These are phyloP conservation scores for Neofusicoccum umdonicola DNA, from an alignment of 2,329 filamentous ascomycete genomes.

Conservation along the genomic window DNA sequence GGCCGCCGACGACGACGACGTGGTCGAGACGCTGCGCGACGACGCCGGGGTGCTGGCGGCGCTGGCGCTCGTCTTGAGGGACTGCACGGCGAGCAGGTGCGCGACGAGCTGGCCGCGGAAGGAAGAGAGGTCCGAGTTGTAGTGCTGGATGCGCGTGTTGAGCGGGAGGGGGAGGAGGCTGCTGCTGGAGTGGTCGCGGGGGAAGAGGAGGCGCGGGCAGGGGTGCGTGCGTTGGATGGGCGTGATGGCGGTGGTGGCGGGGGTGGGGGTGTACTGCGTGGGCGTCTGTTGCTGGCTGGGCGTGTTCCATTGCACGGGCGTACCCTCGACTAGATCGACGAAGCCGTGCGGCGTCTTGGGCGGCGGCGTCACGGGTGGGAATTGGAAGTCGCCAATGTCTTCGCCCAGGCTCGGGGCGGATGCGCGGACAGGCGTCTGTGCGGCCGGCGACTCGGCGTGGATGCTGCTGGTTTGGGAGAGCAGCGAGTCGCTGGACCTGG, in stretches of 20 bases:
- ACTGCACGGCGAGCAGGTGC: constrained; percentile 29
- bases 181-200: constrained; percentile 12
- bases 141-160: constrained; percentile 18
- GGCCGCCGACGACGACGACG: neutral
- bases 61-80: constrained; percentile 21
- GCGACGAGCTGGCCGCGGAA: constrained; percentile 29
- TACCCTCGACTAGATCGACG: constrained; percentile 10
- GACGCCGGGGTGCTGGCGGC: constrained; percentile 16
- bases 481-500: neutral
- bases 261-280: neutral
- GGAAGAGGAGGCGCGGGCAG: constrained; percentile 6
- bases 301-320: constrained; percentile 5
- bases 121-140: constrained; percentile 26
- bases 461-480: neutral
- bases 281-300: neutral
- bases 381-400: neutral
- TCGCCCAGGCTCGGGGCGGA: constrained; percentile 18
- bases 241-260: neutral
- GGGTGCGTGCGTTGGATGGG: neutral
- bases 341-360: constrained; percentile 8
- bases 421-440: constrained; percentile 17
- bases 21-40: neutral
- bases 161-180: constrained; percentile 14
- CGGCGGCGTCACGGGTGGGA: neutral
- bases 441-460: neutral